Evolutionary conservation across 2,329 filamentous ascomycete species (phyloP), one percentile per base, ranked within the genome.

Genomic region (Aspergillus viridinutans): DNA sequence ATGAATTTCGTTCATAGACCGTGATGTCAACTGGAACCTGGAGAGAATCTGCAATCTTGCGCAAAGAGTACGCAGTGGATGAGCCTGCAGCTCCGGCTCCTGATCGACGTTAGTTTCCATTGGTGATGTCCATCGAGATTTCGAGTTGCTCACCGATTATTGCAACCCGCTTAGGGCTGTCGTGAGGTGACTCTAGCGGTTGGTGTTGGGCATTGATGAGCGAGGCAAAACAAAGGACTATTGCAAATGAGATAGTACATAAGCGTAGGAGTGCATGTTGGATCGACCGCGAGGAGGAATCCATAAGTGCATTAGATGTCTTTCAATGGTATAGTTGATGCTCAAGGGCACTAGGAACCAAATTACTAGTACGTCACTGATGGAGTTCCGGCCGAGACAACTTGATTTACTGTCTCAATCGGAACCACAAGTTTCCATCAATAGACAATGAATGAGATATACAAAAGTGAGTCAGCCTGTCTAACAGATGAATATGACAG

Each of bases 31-130:
- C 70, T 1, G 81, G 76, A 20, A 89, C 73, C n/a, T 81, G 72
- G 25, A 78, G 79, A 57, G 83, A 75, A 3, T 83, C 75, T 23
- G 90, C 88, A 72, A 87, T 92, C 67, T 88, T 84, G 42, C 82
- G 81, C 49, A 99, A 80, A 68, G 93, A 85, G 73, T 94, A 96
- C 0, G 94, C 92, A 2, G 92, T 80, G 1, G 92, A 96, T 4
- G 94, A 85, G 29, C 94, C 94, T 29, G 86, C 93, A 47, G 94
- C 88, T 49, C 94, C 94, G 64, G 93, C 93, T 60, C 94, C 93
- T 96, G 61, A 38, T 8, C 4, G 3, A 28, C 23, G 54, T 65
- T 43, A 61, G 50, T 45, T 21, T 8, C 35, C n/a, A n/a, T 49
- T 38, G 14, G 9, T 26, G 23, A 32, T 62, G 42, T 55, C 48